Percentiles rank a stretch among this genome's conserved stretches.
phyloP scores from a whole-genome alignment of 106 monocot genomes.

The Allium fistulosum region DNA sequence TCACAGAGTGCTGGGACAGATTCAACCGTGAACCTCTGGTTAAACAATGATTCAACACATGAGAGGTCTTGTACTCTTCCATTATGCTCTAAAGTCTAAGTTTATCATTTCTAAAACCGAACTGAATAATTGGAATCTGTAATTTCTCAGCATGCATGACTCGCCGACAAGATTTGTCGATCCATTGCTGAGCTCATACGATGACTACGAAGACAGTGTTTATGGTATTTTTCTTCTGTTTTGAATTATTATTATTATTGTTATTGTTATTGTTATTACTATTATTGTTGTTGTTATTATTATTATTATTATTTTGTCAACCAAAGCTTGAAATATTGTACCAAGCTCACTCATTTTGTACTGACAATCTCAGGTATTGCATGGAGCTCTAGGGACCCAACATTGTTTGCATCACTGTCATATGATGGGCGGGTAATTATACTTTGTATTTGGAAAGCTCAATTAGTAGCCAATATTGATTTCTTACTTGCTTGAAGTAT shows the following conservation, averaged over 20 bases:
- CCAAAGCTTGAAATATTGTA: constrained; percentile 19
- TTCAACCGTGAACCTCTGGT: constrained; percentile 91
- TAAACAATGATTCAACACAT: constrained; percentile 31
- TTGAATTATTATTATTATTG: not conserved
- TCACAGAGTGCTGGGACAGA: constrained; percentile 95
- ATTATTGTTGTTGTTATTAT: too few relatives aligned
- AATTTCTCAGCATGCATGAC: constrained; percentile 35
- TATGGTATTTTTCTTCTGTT: constrained; percentile 52
- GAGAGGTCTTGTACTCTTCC: constrained; percentile 41
- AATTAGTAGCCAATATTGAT: too few relatives aligned
- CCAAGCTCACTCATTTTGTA: too few relatives aligned
- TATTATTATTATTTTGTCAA: not conserved
- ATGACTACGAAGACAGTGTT: constrained; percentile 93
- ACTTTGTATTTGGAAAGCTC: not conserved
- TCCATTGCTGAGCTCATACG: constrained; percentile 73
- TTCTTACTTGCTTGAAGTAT: too few relatives aligned
- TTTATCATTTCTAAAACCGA: too few relatives aligned
- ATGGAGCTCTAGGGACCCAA: constrained; percentile 85
- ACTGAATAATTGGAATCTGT: too few relatives aligned
- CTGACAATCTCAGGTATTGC: constrained; percentile 47
- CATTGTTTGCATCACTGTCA: constrained; percentile 82
- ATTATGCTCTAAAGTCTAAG: too few relatives aligned
- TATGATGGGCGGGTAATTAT: constrained; percentile 94
- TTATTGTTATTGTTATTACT: too few relatives aligned
- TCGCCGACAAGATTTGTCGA: constrained; percentile 48